Base-by-base conservation (phyloP, 2,329 filamentous ascomycete species). In the Xylariaceae sp. region DNA sequence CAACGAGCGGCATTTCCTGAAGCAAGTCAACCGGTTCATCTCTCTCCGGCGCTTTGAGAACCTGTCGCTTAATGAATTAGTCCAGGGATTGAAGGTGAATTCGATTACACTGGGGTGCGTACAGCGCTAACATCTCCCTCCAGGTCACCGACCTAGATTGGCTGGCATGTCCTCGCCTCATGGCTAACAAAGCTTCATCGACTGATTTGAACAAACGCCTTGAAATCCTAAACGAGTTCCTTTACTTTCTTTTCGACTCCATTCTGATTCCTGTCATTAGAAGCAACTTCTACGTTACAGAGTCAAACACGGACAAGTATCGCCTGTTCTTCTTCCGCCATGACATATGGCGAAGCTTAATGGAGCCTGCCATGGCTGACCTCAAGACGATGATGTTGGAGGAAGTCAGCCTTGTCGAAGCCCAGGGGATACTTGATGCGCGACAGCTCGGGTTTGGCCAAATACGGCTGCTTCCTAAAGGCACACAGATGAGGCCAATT, bases 171-270 rank as follows among this genome's bases (percentile, higher is more conserved):
- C 73, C 74, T 1, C 62, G 61, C 9, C 57, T 71, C 1, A 51
- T 59, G 11, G 60, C 58, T 2, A 54, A 60, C 8, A 89, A 82
- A 38, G 67, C 84, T 34, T 84, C 84, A 43, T 68, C 71, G 43
- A 81, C 83, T 0, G 90, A 97, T 55, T 68, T 76, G 19, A 64
- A 67, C 5, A 97, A 96, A 61, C 81, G 89, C 9, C 69, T 67
- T 17, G 85, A 96, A 55, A 71, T 97, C 0, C 76, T 96, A 34
- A 65, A 80, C 37, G 92, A 98, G 59, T 81, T 97, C 41, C 54
- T 97, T 5, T 97, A 96, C 64, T 98, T 89, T 59, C 50, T 94
- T 3, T 92, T 98, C 54, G 92, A 98, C 61, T 96, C 89, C 0
- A 71, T 96, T 15, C 58, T 98, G 40, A 85, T 97, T 52, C 90